Evolutionary conservation across 73 alveolate genomes (phyloP).

Genomic region (Loxodes magnus): DNA sequence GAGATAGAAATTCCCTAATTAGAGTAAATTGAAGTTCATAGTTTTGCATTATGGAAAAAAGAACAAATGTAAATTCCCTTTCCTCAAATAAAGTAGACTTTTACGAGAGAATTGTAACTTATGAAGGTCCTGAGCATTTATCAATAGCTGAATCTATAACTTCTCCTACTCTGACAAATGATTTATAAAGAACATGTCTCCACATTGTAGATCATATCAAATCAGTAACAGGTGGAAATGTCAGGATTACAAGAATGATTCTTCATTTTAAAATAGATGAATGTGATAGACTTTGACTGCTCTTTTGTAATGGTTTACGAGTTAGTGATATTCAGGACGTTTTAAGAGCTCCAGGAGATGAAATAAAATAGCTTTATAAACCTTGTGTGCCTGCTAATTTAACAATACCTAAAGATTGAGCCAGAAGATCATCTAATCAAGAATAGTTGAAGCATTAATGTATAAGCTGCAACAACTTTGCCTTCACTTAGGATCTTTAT

Average conservation of each 20-base stretch:
- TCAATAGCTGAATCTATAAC: slow-evolving; percentile 54
- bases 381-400: no score
- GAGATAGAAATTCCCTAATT: slow-evolving; percentile 48
- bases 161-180: slow-evolving; percentile 68
- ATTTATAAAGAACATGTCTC: slow-evolving; percentile 54
- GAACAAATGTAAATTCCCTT: slow-evolving; percentile 49
- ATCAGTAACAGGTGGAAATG: slow-evolving; percentile 64
- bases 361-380: no score
- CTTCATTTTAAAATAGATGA: slow-evolving; percentile 62
- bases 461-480: no score
- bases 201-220: slow-evolving; percentile 57
- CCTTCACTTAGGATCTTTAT: no score
- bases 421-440: no score
- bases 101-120: slow-evolving; percentile 56
- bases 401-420: no score
- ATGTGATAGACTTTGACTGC: slow-evolving; percentile 55
- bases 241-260: slow-evolving; percentile 62
- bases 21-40: slow-evolving; percentile 73
- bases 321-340: no score
- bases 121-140: slow-evolving; percentile 74
- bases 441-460: no score
- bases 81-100: slow-evolving; percentile 41
- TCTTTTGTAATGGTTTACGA: slow-evolving; percentile 55
- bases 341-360: no score
- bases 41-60: slow-evolving; percentile 54